These are phyloP conservation scores for Tulasnella sp. DNA, from an alignment of 768 basidiomycete genomes.

Conservation along the genomic window DNA sequence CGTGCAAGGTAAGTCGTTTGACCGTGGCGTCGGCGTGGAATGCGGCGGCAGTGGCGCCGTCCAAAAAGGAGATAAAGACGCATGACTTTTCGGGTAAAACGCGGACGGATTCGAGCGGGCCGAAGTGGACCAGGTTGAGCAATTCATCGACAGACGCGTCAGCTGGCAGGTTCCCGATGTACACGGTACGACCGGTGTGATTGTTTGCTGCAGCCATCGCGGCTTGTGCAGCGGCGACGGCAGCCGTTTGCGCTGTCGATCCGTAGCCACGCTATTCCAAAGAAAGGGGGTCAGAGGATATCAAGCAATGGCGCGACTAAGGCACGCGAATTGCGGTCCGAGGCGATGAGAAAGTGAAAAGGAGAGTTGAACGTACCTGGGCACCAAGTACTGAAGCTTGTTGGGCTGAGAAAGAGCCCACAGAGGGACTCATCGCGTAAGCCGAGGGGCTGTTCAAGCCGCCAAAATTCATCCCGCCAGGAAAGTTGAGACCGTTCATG, in stretches of 20 bases:
- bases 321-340: constrained; percentile 5
- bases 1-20: constrained; percentile 85
- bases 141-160: constrained; percentile 97
- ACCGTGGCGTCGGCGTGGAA: constrained; percentile 96
- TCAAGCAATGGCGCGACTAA: background rate
- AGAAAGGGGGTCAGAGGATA: background rate
- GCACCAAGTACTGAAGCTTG: constrained; percentile 6
- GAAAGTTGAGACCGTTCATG: constrained; percentile 16
- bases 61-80: constrained; percentile 96
- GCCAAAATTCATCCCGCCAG: background rate
- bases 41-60: constrained; percentile 81
- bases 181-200: constrained; percentile 75
- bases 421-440: constrained; percentile 14
- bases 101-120: constrained; percentile 87
- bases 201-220: constrained; percentile 50
- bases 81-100: constrained; percentile 95
- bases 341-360: background rate
- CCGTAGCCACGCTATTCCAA: constrained; percentile 7
- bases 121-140: constrained; percentile 94
- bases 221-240: constrained; percentile 62
- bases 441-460: constrained; percentile 23
- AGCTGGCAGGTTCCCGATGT: constrained; percentile 89
- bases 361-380: constrained; percentile 5
- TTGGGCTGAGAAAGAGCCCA: constrained; percentile 3
- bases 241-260: constrained; percentile 11